Evolutionary conservation across 139 green algal species (phyloP), one percentile per base, ranked within the genome.

Genomic region (Microglena sp.): DNA sequence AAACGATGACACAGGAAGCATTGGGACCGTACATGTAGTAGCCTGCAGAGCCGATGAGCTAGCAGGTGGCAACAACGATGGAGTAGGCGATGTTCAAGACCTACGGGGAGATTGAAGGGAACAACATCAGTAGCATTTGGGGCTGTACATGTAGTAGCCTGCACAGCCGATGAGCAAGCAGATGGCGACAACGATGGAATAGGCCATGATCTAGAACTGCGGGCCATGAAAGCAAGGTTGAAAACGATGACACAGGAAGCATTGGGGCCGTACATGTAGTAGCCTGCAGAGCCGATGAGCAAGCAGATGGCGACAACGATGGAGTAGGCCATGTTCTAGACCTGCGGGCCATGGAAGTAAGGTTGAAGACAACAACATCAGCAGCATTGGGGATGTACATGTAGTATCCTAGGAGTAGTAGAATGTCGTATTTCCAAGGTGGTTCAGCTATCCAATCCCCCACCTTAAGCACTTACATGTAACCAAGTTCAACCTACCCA

Each of bases 71-170:
- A 1, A 57, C 78, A 0, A 82, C 74, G 21, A 76, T 45, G 1
- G 82, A 33, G 74, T 81, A 84, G 21, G 78, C 73, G 4, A 66
- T 66, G 60, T 84, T 79, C 8, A 84, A 64, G 30, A 82, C 76
- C 70, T 79, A 65, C 0, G 1, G 2, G 50, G n/a, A 86, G 68
- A 66, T 83, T 86, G 69, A 86, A 81, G 53, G 72, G 82, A 68
- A 86, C 64, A 18, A 83, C 65, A 58, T 86, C 80, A 34, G 68
- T 55, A 18, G 76, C 77, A 6, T 36, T 60, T 21, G 45, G 46
- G 50, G n/a, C 80, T 76, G 61, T 81, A 86, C 72, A 86, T 81
- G 71, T 75, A 77, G 69, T 86, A 86, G 27, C 80, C 72, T 11
- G 68, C 62, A 15, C 27, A 60, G n/a, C 70, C 80, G 34, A 86